A percentile compares a stretch with the other conserved stretches of the same genome.
Evolutionary conservation across 2,329 filamentous ascomycete species (phyloP).

Genomic region (Fusarium newnesense): DNA sequence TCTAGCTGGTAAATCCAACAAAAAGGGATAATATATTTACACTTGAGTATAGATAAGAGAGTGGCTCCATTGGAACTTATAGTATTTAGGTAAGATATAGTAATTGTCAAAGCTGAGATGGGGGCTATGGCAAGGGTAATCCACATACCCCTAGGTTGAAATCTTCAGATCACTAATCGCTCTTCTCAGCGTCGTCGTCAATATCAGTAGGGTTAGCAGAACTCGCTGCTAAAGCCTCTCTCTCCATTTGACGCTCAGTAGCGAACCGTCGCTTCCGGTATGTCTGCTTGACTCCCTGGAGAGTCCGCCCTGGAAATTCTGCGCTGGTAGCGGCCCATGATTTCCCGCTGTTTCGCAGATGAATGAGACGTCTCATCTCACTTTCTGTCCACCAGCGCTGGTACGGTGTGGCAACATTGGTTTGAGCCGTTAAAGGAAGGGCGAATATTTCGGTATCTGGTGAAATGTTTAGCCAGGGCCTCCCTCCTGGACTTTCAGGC

Average conservation of each 20-base stretch:
- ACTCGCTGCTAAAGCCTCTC: background rate
- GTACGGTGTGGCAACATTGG: background rate
- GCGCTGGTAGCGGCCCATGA: background rate
- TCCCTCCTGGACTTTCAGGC: background rate
- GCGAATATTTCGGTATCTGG: too few relatives aligned
- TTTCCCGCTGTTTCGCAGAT: background rate
- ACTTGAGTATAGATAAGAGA: too few relatives aligned
- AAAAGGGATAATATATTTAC: too few relatives aligned
- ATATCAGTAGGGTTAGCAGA: background rate
- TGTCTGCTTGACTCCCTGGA: slow-evolving; percentile 5
- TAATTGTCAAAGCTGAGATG: background rate
- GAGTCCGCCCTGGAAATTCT: background rate
- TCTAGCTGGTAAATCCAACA: too few relatives aligned
- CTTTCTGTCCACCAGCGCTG: slow-evolving; percentile 12
- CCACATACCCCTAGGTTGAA: rapidly evolving
- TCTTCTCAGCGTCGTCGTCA: background rate
- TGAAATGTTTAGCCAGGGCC: background rate
- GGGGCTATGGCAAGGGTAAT: background rate
- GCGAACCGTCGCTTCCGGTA: slow-evolving; percentile 15
- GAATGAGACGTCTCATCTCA: slow-evolving; percentile 9
- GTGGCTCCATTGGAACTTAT: background rate
- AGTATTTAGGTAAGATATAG: background rate
- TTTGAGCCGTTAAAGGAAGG: background rate
- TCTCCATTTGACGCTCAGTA: background rate
- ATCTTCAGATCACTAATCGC: background rate